Conservation (phyloP, 805 yeast species). For the Ogataea trehaloabstinens region DNA sequence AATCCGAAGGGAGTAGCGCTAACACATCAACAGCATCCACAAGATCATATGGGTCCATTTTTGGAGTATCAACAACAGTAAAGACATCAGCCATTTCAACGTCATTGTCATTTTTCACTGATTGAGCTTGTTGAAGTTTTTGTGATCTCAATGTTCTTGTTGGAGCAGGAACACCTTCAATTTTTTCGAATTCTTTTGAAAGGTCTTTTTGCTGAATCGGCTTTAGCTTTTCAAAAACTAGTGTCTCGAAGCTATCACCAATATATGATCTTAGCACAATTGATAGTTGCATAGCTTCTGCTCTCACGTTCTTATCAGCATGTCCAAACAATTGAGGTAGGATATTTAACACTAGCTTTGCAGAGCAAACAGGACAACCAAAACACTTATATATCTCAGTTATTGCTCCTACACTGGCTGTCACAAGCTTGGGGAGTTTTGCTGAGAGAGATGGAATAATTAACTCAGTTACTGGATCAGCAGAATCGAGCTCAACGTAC, state of each 20-base stretch:
- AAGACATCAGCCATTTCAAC: constrained; percentile 36
- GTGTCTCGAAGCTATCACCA: constrained; percentile 57
- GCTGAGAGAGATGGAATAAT: constrained; percentile 61
- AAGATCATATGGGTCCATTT: constrained; percentile 66
- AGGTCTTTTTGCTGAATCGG: constrained; percentile 91
- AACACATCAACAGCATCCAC: constrained; percentile 69
- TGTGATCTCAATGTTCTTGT: constrained; percentile 55
- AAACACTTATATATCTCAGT: constrained; percentile 53
- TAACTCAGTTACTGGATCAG: constrained; percentile 65
- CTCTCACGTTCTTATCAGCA: constrained; percentile 83
- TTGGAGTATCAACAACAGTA: constrained; percentile 24
- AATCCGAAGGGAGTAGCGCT: constrained; percentile 62
- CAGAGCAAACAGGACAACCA: constrained; percentile 62
- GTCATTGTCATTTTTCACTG: constrained; percentile 33
- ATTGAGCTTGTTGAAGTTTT: constrained; percentile 38
- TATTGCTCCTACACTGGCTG: constrained; percentile 61
- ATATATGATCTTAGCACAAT: constrained; percentile 73
- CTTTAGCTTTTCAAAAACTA: constrained; percentile 69
- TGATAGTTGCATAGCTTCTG: constrained; percentile 67
- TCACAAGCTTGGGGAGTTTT: constrained; percentile 73
- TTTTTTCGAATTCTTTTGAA: constrained; percentile 60
- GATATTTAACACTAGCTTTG: constrained; percentile 53
- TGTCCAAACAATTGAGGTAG: constrained; percentile 75
- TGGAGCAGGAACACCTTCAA: constrained; percentile 45
- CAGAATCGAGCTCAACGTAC: constrained; percentile 63